phyloP scores from a whole-genome alignment of 108 stramenopile species.

The Fragilaria radians region DNA sequence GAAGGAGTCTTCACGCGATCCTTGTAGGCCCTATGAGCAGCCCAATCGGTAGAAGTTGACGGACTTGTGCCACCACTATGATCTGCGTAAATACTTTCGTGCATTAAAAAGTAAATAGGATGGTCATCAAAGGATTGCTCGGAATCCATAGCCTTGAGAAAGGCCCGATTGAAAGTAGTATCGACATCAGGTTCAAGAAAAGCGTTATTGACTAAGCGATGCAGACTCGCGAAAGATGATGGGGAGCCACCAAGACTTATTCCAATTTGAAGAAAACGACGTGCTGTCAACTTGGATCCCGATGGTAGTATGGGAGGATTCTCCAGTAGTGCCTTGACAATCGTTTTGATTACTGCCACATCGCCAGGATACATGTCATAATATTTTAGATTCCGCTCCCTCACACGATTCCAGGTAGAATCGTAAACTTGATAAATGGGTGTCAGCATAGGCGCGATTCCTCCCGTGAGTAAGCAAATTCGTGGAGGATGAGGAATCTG shows the following conservation, averaged over 20 bases:
- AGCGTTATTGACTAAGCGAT: constrained; percentile 71
- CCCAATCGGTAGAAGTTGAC: constrained; percentile 60
- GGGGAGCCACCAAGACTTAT: constrained; percentile 72
- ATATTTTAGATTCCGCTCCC: constrained; percentile 67
- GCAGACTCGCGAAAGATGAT: constrained; percentile 71
- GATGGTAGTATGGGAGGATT: constrained; percentile 52
- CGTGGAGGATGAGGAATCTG: constrained; percentile 53
- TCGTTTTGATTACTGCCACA: constrained; percentile 56
- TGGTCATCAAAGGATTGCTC: constrained; percentile 87
- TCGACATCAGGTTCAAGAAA: constrained; percentile 33
- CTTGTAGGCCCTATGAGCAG: constrained; percentile 63
- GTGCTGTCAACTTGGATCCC: constrained; percentile 80
- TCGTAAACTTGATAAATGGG: constrained; percentile 60
- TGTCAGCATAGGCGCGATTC: constrained; percentile 85
- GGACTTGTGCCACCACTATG: constrained; percentile 27
- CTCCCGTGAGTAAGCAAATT: constrained; percentile 81
- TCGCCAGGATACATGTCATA: constrained; percentile 91
- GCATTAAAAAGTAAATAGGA: constrained; percentile 88
- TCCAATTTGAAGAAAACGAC: constrained; percentile 86
- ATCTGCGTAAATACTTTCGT: constrained; percentile 89
- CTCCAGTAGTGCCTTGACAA: constrained; percentile 51
- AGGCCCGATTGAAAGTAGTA: constrained; percentile 44
- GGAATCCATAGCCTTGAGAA: constrained; percentile 70
- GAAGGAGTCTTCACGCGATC: constrained; percentile 11
- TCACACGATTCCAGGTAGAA: constrained; percentile 66